A percentile compares a stretch with the other conserved stretches of the same genome.
Evolutionary conservation across 768 basidiomycete genomes (phyloP).

Genomic region (Clathrus columnatus): DNA sequence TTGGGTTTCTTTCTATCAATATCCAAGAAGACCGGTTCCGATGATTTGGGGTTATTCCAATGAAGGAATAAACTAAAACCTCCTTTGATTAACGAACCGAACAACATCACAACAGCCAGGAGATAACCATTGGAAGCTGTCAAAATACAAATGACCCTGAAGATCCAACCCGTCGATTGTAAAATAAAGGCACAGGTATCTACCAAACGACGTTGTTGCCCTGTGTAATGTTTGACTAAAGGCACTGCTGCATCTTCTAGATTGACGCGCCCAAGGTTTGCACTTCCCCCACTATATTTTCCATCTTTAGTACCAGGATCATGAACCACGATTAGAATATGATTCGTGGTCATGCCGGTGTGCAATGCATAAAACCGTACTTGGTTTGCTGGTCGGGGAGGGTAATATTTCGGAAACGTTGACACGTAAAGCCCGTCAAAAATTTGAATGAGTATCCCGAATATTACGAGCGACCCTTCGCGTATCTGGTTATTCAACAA

Average conservation of each 20-base stretch:
- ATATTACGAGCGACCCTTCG: background rate
- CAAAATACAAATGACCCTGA: background rate
- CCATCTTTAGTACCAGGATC: background rate
- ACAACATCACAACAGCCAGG: background rate
- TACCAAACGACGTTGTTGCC: background rate
- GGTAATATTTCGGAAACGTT: background rate
- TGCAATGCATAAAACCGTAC: background rate
- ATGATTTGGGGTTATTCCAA: background rate
- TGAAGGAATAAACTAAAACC: background rate
- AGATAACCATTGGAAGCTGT: background rate
- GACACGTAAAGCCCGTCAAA: background rate
- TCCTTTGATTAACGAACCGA: background rate
- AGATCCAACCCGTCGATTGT: background rate
- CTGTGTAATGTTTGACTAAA: background rate
- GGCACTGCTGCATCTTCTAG: background rate
- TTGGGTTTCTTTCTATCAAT: background rate
- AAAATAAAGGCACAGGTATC: background rate
- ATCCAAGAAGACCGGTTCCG: background rate
- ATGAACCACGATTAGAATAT: background rate
- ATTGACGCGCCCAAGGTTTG: background rate
- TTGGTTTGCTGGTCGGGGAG: background rate
- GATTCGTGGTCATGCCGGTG: background rate
- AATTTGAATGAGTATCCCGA: background rate
- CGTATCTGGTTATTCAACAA: background rate
- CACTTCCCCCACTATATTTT: background rate